A percentile compares a stretch with the other conserved stretches of the same genome.
Conservation (phyloP, 1,139 yeast genomes). For the Lodderomyces elongisporus region DNA sequence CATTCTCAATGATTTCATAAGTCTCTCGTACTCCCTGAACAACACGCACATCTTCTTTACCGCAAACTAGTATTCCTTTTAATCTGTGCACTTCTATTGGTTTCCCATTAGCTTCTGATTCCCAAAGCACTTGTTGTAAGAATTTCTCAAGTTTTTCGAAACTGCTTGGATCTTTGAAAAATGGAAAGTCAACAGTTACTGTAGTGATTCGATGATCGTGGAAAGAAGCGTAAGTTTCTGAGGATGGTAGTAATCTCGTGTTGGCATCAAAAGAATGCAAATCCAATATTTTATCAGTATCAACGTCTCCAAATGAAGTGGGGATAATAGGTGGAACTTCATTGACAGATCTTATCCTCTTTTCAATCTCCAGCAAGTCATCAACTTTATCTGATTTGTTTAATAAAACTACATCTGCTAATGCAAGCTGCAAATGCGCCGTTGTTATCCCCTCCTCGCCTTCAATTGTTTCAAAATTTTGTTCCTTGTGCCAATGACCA, state of each 20-base stretch:
- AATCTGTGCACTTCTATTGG: conserved; percentile 70
- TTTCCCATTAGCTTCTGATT: conserved; percentile 37
- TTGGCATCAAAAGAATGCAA: conserved; percentile 69
- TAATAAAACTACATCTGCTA: conserved; percentile 76
- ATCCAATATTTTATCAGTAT: conserved; percentile 56
- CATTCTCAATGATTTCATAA: conserved; percentile 68
- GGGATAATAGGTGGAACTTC: conserved; percentile 60
- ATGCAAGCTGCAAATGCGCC: conserved; percentile 84
- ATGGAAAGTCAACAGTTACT: conserved; percentile 49
- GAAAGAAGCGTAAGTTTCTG: conserved; percentile 25
- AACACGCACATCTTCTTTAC: conserved; percentile 46
- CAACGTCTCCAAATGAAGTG: conserved; percentile 71
- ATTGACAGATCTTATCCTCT: conserved; percentile 56
- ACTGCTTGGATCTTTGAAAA: conserved; percentile 24
- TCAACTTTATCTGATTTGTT: conserved; percentile 64
- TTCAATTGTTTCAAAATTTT: conserved; percentile 24
- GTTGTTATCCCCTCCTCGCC: conserved; percentile 56
- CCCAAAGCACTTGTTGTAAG: conserved; percentile 70
- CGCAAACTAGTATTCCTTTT: conserved; percentile 64
- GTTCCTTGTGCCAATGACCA: conserved; percentile 49
- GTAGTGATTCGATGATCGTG: conserved; percentile 61
- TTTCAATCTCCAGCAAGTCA: conserved; percentile 19
- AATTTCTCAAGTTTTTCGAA: conserved; percentile 50
- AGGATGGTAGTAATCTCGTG: conserved; percentile 3
- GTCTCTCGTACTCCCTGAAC: conserved; percentile 95